Base-by-base conservation (phyloP, 2,329 filamentous ascomycete species). In the Xylaria polymorpha region DNA sequence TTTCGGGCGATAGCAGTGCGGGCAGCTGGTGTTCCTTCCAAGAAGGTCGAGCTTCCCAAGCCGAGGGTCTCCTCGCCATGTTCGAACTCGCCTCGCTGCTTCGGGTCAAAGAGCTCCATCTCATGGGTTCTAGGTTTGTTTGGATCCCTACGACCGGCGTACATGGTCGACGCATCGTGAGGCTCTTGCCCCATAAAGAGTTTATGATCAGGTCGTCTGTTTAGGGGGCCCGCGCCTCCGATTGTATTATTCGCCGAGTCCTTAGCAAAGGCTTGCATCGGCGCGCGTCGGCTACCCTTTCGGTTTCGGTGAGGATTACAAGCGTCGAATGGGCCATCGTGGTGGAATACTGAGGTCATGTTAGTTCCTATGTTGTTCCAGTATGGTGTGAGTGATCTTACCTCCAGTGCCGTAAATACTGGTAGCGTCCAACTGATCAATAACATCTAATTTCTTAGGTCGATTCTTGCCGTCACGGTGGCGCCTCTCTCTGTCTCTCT, bases 261-360 rank as follows among this genome's bases (percentile, higher is more conserved):
- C 76, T 93, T 93, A 25, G 96, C 94, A 81, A 98, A 99, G 1
- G 96, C 96, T 79, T 97, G 91, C 94, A 99, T 98, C 0, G 96
- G 96, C 7, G 96, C 94, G 64, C 92, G 90, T 69, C 91, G 89
- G 76, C 91, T 90, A 75, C 91, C 93, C 77, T 92, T 92, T 67
- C 93, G 90, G 81, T 98, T 99, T 72, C 96, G 93, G 79, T 97
- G 92, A 4, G 96, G 94, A 80, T 97, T 97, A 79, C 96, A 93
- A 22, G 96, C 96, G 81, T 99, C 96, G 76, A 98, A 99, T 4
- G 96, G 96, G 0, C 96, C 96, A 77, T 98, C 96, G 78, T 99
- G 96, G 77, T 99, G 96, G 82, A 98, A 97, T 74, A 97, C 94
- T 97, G 53, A 15, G 29, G 35, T 7, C 53, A 8, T 65, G 69